Conservation (phyloP, 805 yeast genomes). For the Cyberlindnera xylosilytica region DNA sequence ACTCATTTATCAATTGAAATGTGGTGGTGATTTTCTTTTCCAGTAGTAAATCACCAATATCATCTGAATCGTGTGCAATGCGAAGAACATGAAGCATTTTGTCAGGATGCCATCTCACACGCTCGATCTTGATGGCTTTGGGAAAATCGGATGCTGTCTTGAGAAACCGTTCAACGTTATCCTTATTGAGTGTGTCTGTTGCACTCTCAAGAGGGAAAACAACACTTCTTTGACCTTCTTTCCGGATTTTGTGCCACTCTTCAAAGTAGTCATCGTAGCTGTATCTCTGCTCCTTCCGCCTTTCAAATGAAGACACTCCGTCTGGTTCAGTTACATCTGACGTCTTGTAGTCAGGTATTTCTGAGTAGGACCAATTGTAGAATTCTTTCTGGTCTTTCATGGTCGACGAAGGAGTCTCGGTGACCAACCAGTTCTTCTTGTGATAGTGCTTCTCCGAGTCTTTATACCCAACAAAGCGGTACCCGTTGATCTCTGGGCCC, state of each 20-base stretch:
- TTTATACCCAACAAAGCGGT: constrained; percentile 19
- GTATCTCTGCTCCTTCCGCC: not conserved
- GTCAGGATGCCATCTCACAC: constrained; percentile 74
- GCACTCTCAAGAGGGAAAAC: constrained; percentile 31
- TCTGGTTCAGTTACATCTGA: too few species aligned
- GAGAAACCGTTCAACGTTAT: constrained; percentile 19
- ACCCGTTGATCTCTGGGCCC: constrained; percentile 30
- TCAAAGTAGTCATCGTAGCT: constrained; percentile 23
- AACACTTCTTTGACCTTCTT: constrained; percentile 16
- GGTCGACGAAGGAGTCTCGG: not conserved
- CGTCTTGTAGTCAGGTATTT: constrained; percentile 21
- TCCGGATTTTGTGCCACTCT: constrained; percentile 27
- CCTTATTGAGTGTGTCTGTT: constrained; percentile 26
- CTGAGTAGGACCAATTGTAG: constrained; percentile 24
- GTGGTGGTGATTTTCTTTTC: constrained; percentile 34
- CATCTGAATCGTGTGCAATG: constrained; percentile 6
- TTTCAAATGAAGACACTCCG: too few species aligned
- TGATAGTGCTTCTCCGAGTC: constrained; percentile 8
- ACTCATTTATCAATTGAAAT: constrained; percentile 41
- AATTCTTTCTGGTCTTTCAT: not conserved
- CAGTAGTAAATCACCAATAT: constrained; percentile 6
- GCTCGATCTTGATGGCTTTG: constrained; percentile 39
- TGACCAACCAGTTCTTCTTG: constrained; percentile 11
- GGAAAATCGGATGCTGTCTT: constrained; percentile 8
- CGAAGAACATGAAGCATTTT: constrained; percentile 40